These are phyloP conservation scores for Aspergillus texensis DNA, from an alignment of 2,329 filamentous ascomycete species.

Conservation along the genomic window DNA sequence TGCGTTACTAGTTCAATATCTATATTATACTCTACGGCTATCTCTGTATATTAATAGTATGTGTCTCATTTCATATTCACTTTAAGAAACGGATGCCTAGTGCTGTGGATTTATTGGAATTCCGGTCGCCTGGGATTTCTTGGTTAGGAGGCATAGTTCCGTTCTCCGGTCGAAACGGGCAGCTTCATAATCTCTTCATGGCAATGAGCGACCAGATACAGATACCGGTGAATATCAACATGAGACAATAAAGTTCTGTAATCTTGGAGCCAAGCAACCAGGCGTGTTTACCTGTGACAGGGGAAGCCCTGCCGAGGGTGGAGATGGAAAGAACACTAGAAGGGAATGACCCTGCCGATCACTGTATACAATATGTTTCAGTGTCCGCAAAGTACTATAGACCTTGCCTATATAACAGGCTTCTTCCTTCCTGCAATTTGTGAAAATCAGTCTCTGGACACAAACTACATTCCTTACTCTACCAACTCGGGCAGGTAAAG, in stretches of 20 bases:
- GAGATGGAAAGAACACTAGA: background rate
- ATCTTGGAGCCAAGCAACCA: background rate
- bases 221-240: background rate
- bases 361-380: background rate
- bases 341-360: background rate
- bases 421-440: background rate
- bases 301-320: background rate
- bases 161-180: background rate
- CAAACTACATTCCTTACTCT: background rate
- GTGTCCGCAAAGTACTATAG: background rate
- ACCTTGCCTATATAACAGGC: background rate
- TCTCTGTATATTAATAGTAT: background rate
- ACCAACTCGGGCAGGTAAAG: background rate
- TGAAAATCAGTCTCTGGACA: background rate
- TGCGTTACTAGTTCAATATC: background rate
- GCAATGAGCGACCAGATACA: background rate
- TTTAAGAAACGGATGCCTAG: background rate
- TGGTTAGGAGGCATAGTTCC: background rate
- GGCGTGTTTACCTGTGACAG: constrained; percentile 1
- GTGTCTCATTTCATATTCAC: background rate
- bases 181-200: background rate
- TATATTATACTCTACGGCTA: background rate
- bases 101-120: background rate
- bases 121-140: background rate
- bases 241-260: constrained; percentile 1